phyloP scores from a whole-genome alignment of 495 filamentous ascomycete species.

The Podospora bellae-mahoneyi region DNA sequence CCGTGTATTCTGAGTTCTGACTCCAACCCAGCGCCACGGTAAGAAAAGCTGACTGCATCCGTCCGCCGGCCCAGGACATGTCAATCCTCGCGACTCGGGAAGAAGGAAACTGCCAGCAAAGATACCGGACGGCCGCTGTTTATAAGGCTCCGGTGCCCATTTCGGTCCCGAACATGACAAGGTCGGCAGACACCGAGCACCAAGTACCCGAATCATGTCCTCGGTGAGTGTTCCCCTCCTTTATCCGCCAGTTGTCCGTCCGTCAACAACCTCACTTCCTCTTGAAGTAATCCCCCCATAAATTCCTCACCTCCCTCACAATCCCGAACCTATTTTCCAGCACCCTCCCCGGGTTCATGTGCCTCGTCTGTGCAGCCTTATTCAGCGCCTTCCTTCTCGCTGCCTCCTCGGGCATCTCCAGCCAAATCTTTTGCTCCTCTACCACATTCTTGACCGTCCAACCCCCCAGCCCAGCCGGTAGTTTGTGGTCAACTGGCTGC shows the following conservation, averaged over 20 bases:
- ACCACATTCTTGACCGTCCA: not conserved
- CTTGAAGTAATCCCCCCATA: not conserved
- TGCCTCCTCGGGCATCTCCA: not conserved
- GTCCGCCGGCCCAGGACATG: not conserved
- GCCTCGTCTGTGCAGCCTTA: not conserved
- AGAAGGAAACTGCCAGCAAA: not conserved
- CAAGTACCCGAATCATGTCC: not conserved
- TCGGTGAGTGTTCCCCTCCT: not conserved
- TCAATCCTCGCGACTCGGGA: not conserved
- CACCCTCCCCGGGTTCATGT: not conserved
- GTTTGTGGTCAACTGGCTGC: not conserved
- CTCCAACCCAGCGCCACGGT: constrained; percentile 5
- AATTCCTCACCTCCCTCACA: not conserved
- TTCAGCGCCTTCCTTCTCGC: not conserved
- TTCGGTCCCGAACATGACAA: not conserved
- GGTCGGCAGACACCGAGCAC: not conserved
- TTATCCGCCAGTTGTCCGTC: not conserved
- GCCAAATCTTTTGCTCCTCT: not conserved
- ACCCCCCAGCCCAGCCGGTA: not conserved
- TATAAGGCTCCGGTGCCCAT: not conserved
- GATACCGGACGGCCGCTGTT: not conserved
- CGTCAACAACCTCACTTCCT: not conserved
- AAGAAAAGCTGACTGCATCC: not conserved
- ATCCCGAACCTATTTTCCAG: not conserved
- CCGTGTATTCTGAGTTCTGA: too few relatives aligned